These are phyloP conservation scores for Umbelopsis ramanniana DNA, from an alignment of 192 early-diverging fungal species.

Conservation along the genomic window DNA sequence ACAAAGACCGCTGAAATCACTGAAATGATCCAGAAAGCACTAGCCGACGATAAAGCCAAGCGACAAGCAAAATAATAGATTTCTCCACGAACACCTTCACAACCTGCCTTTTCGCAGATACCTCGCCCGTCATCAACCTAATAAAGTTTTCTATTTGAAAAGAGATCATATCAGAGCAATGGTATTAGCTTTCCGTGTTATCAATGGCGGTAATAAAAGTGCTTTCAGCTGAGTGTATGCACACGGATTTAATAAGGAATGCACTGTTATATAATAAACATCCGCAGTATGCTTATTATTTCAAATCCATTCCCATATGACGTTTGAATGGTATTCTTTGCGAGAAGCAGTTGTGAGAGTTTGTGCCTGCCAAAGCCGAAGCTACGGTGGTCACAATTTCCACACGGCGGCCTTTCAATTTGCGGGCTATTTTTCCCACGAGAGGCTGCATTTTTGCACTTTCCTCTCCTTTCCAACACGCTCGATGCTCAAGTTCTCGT, in stretches of 20 bases:
- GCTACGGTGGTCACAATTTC: too few species aligned
- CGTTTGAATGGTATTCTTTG: too few species aligned
- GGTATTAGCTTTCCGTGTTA: background rate
- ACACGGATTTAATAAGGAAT: too few species aligned
- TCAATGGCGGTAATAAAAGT: too few species aligned
- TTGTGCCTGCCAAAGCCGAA: too few species aligned
- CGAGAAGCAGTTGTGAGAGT: too few species aligned
- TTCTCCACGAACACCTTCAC: too few species aligned
- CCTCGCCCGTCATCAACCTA: conserved; percentile 3
- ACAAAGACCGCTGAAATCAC: conserved; percentile 75
- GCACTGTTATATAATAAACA: too few species aligned
- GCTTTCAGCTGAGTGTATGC: too few species aligned
- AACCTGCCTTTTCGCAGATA: background rate
- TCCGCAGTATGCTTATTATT: too few species aligned
- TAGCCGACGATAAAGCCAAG: conserved; percentile 54
- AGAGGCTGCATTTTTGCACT: background rate
- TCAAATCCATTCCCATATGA: too few species aligned
- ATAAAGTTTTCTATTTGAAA: background rate
- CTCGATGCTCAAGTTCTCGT: conserved; percentile 20
- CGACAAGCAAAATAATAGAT: conserved; percentile 19
- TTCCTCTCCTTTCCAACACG: conserved; percentile 9
- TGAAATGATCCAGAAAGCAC: conserved; percentile 76
- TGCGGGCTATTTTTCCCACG: conserved; percentile 12
- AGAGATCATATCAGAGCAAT: background rate
- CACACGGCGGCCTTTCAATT: background rate